Evolutionary conservation across 1,139 yeast genomes (phyloP), one percentile per base, ranked within the genome.

Genomic region (Lodderomyces elongisporus): DNA sequence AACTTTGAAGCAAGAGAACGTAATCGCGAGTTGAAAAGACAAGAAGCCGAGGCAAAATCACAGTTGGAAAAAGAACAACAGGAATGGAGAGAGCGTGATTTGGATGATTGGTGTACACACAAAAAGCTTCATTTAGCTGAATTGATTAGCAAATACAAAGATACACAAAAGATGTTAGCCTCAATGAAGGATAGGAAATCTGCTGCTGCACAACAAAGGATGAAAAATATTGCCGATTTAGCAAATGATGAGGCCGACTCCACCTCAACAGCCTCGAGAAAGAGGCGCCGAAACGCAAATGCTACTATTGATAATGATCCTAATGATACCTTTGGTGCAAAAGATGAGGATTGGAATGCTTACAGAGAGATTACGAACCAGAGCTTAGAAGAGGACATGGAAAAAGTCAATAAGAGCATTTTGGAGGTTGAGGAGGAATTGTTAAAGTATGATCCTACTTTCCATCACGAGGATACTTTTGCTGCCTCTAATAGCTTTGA

Each of bases 321-420:
- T 9, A 88, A 81, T 50, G 97, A 89, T 57, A 87, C 89, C 0
- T 91, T 91, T 58, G 97, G 97, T 39, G 91, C 96, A 3, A 82
- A 88, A 49, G 98, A 91, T 52, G 95, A 85, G 36, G 98, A 91
- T 55, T 91, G 97, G 97, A 76, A 84, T 27, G 79, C 88, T 15
- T 91, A 91, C 54, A 73, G 94, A 47, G 94, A 87, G 48, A 82
- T 88, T 33, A 77, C 88, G 14, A 79, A 77, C 42, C 80, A 72
- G 10, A 79, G 79, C 16, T 82, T 85, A 43, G 78, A 75, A 35
- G 89, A 79, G 45, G 79, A 81, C 34, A 76, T 79, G 39, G 94
- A 83, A 37, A 84, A 77, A 34, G 85, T 81, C 43, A 76, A 77
- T 37, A 76, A 71, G 27, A 63, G 66, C 30, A 70, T 89, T 25